Conservation (phyloP, 306 rosid genomes). For the Dryas drummondii region DNA sequence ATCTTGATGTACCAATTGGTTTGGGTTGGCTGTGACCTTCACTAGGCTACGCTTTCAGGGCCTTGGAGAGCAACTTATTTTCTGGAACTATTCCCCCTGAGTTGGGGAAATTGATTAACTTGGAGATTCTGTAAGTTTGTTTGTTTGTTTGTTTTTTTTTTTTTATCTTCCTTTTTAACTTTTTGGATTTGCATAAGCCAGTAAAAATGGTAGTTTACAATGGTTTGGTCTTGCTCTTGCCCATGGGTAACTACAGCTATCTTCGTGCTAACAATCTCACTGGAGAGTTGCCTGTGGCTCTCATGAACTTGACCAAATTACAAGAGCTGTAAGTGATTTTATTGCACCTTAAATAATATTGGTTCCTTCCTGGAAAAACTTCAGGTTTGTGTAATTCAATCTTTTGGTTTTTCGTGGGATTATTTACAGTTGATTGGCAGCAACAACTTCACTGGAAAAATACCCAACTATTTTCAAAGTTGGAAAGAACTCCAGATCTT, state of each 20-base stretch:
- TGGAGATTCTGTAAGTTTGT: conserved; percentile 25
- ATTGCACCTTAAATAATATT: not conserved
- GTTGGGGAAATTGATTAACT: conserved; percentile 30
- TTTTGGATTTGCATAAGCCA: not conserved
- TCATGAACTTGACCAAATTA: conserved; percentile 22
- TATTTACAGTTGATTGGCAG: conserved; percentile 28
- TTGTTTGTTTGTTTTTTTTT: not conserved
- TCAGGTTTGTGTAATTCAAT: not conserved
- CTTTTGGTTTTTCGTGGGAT: not conserved
- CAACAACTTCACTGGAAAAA: conserved; percentile 37
- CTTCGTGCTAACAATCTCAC: conserved; percentile 36
- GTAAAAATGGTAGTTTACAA: not conserved
- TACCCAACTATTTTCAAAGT: conserved; percentile 20
- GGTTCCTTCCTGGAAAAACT: not conserved
- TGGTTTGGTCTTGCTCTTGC: not conserved
- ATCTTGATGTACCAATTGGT: not conserved
- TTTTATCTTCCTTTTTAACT: not conserved
- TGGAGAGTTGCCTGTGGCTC: conserved; percentile 20
- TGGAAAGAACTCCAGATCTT: conserved; percentile 12
- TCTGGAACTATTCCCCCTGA: conserved; percentile 27
- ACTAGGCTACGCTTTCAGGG: conserved; percentile 17
- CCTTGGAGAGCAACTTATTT: conserved; percentile 30
- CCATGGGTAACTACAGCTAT: conserved; percentile 22
- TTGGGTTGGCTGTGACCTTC: not conserved
- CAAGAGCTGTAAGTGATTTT: conserved; percentile 13